Evolutionary conservation across 148 eudicot genomes (phyloP).

Genomic region (Pharnaceum exiguum): DNA sequence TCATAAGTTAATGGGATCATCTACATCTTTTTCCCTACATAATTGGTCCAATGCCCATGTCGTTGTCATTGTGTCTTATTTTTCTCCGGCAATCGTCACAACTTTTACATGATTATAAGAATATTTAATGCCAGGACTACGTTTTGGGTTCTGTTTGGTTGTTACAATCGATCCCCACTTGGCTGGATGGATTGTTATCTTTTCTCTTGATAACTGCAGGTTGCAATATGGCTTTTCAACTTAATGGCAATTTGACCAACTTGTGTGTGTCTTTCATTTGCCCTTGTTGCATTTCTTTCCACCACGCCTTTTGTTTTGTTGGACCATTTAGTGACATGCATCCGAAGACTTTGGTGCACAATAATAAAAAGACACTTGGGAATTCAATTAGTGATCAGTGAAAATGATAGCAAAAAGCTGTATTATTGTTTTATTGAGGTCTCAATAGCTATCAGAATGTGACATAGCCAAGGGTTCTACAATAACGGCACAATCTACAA

Average conservation of each 20-base stretch:
- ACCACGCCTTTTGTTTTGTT: constrained; percentile 5
- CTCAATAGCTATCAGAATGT: too few species aligned
- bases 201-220: constrained; percentile 6
- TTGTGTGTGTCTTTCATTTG: neutral
- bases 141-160: constrained; percentile 20
- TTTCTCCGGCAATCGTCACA: constrained; percentile 37
- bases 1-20: too few species aligned
- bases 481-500: too few species aligned
- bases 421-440: too few species aligned
- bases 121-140: constrained; percentile 31
- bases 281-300: constrained; percentile 1
- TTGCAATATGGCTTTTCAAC: constrained; percentile 15
- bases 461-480: too few species aligned
- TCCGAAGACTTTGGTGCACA: neutral
- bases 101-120: constrained; percentile 31
- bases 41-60: constrained; percentile 37
- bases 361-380: too few species aligned
- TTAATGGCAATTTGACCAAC: constrained; percentile 6
- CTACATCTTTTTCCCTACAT: constrained; percentile 6
- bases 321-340: constrained; percentile 11
- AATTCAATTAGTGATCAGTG: too few species aligned
- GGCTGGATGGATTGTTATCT: constrained; percentile 2
- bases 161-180: constrained; percentile 32
- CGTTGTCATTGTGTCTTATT: constrained; percentile 25
- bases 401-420: too few species aligned